phyloP scores from a whole-genome alignment of 768 basidiomycete species.

The Lentinula lateritia region DNA sequence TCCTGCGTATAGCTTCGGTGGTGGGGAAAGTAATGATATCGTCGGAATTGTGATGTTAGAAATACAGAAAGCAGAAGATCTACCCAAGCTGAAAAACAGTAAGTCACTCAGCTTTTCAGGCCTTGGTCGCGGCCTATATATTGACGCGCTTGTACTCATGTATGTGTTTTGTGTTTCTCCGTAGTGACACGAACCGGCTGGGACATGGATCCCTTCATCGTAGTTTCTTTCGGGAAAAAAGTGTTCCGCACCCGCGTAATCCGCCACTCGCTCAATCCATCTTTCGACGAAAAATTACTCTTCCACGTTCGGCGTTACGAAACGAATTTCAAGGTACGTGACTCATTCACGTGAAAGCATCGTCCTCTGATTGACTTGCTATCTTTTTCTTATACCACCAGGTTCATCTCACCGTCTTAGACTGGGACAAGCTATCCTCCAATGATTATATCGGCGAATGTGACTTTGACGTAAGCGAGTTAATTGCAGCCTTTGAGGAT shows the following conservation, averaged over 20 bases:
- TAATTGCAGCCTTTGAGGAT: constrained; percentile 40
- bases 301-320: constrained; percentile 94
- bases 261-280: constrained; percentile 76
- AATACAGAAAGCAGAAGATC: constrained; percentile 75
- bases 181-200: constrained; percentile 81
- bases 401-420: constrained; percentile 76
- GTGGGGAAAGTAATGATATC: constrained; percentile 65
- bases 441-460: constrained; percentile 90
- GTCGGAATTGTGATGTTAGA: constrained; percentile 95
- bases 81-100: constrained; percentile 88
- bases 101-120: constrained; percentile 23
- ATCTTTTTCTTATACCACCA: not conserved
- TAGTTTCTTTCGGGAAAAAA: constrained; percentile 95
- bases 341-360: not conserved
- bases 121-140: not conserved
- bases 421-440: constrained; percentile 92
- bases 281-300: constrained; percentile 92
- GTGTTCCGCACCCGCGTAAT: constrained; percentile 91
- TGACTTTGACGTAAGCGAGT: constrained; percentile 61
- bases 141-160: not conserved
- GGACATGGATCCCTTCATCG: constrained; percentile 98
- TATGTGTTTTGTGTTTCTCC: not conserved
- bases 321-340: constrained; percentile 49
- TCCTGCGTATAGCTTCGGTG: constrained; percentile 33
- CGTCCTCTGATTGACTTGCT: no score